Base-by-base conservation (phyloP, 768 basidiomycete species). In the Leucosporidium yakuticum region DNA sequence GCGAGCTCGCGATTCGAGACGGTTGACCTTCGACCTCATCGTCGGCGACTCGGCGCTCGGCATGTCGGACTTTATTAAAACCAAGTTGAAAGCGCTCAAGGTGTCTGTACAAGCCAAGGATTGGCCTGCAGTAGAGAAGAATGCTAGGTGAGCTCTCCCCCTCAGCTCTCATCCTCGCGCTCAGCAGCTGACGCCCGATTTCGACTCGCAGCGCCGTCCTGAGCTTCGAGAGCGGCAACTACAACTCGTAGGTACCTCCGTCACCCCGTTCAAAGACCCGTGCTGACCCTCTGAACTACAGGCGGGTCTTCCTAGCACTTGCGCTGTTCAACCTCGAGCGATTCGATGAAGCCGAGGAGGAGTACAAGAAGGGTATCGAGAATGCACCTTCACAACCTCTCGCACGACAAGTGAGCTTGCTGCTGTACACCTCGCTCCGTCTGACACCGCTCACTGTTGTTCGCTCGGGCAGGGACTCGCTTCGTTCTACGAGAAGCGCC, bases 301-400 rank as follows among this genome's bases (percentile, higher is more conserved):
- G 94, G 7, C 84, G 88, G 77, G 88, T 96, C 29, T 96, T 93
- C 76, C 83, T 90, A 32, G 93, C 87, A 4, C 80, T 96, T 17
- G 86, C 96, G 1, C 81, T 84, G 29, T 81, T 91, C 17, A 90
- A 95, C 76, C 81, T 94, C 3, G 85, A 85, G 32, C 83, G 89
- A 63, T 78, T 81, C 27, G 84, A 86, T 49, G 81, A 86, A 77
- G 88, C 92, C 81, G 93, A 97, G 82, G 74, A 94, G 91, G 83
- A 84, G 32, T 97, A 95, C 77, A 83, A 82, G 54, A 88, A 85
- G 72, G 95, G 94, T 0, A 89, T 86, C 58, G 80, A 83, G 44
- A 69, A 84, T n/a, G 85, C 85, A 67, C 85, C 87, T 19, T 82
- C 84, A 4, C 88, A 90, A 74, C 79, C 83, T 2, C 82, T 94